Conservation (phyloP, 139 green algal genomes). For the Chlorella sp. region DNA sequence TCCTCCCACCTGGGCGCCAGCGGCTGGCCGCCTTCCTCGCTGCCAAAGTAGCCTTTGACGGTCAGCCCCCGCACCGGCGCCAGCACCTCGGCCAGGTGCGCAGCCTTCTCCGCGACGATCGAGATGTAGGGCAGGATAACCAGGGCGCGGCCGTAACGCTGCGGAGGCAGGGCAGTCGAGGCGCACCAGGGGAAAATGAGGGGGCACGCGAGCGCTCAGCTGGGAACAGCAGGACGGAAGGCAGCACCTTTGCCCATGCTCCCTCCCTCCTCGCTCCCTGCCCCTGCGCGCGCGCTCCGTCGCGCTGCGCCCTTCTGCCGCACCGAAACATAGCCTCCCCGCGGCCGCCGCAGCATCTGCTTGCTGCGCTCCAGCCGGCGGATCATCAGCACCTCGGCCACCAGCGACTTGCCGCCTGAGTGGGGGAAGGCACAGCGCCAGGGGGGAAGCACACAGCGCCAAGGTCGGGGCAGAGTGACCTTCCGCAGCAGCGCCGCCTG, state of each 20-base stretch:
- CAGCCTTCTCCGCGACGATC: conserved; percentile 67
- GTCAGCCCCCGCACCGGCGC: conserved; percentile 27
- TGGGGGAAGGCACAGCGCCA: too few species aligned
- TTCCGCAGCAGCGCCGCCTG: too few species aligned
- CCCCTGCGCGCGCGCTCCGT: not conserved
- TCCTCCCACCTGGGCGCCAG: conserved; percentile 18
- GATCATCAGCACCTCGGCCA: conserved; percentile 84
- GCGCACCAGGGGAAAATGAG: too few species aligned
- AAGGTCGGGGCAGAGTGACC: too few species aligned
- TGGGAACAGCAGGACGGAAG: too few species aligned
- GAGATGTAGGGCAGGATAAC: conserved; percentile 68
- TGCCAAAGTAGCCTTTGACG: conserved; percentile 60
- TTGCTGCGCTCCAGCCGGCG: conserved; percentile 40
- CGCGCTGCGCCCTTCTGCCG: not conserved
- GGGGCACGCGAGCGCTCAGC: not conserved
- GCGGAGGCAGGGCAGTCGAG: too few species aligned
- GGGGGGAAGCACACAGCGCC: too few species aligned
- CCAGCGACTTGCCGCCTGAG: conserved; percentile 82
- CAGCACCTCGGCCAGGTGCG: conserved; percentile 52
- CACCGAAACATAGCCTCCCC: not conserved
- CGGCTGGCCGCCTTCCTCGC: conserved; percentile 32
- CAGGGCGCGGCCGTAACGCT: conserved; percentile 43
- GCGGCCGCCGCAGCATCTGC: not conserved
- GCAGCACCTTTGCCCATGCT: not conserved
- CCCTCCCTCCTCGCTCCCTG: not conserved